These are phyloP conservation scores for Rhizophagus clarus DNA, from an alignment of 192 early-diverging fungal genomes.

Conservation along the genomic window DNA sequence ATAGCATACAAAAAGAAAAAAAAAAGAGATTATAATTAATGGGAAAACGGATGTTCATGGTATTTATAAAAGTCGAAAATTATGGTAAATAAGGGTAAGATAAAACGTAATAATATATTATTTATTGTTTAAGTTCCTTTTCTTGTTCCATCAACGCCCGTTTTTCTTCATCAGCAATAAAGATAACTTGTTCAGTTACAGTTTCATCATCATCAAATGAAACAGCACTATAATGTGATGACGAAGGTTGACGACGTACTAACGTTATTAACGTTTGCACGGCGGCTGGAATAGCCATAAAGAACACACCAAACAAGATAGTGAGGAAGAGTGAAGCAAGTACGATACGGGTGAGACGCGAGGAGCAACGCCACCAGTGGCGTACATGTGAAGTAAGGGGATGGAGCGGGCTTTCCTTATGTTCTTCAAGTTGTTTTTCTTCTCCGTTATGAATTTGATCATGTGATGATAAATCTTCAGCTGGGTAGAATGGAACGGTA, in stretches of 20 bases:
- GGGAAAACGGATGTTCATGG: not conserved
- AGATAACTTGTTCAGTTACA: constrained; percentile 12
- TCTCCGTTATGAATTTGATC: not conserved
- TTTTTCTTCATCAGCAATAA: constrained; percentile 29
- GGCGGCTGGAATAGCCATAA: not conserved
- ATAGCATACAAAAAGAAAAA: not conserved
- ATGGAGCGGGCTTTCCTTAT: not conserved
- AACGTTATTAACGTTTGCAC: not conserved
- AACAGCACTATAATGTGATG: not conserved
- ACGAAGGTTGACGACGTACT: not conserved
- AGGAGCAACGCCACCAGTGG: constrained; percentile 26
- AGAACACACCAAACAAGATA: constrained; percentile 9
- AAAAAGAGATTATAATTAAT: not conserved
- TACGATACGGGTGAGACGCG: not conserved
- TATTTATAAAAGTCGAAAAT: not conserved
- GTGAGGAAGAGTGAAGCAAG: constrained; percentile 18
- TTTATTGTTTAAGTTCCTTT: not conserved
- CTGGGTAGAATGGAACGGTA: not conserved
- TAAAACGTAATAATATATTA: not conserved
- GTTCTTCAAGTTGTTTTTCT: not conserved
- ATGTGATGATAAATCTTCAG: not conserved
- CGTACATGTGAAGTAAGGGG: not conserved
- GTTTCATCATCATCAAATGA: not conserved
- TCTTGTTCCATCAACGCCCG: constrained; percentile 24
- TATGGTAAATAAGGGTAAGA: not conserved